Evolutionary conservation across 768 basidiomycete genomes (phyloP).

Genomic region (Suillus decipiens): DNA sequence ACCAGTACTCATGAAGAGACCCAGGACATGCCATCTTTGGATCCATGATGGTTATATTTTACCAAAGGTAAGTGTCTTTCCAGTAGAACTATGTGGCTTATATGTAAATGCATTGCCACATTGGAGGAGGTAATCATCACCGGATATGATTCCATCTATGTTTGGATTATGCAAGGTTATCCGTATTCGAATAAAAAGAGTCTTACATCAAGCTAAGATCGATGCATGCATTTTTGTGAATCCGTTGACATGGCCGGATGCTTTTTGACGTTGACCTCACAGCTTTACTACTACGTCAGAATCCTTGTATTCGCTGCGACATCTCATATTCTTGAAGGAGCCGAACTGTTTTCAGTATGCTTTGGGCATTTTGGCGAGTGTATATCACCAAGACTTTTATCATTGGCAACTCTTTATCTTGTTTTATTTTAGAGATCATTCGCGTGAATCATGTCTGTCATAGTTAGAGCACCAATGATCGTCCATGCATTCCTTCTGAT

Average conservation of each 20-base stretch:
- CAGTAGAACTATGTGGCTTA: not conserved
- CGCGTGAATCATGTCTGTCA: too few relatives aligned
- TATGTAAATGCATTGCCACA: not conserved
- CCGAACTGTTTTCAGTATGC: not conserved
- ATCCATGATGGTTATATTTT: not conserved
- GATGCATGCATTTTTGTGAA: not conserved
- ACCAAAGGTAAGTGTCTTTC: not conserved
- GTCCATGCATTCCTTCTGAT: not conserved
- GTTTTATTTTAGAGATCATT: not conserved
- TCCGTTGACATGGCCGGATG: not conserved
- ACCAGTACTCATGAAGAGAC: not conserved
- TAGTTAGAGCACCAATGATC: not conserved
- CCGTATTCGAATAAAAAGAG: not conserved
- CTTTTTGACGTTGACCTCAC: not conserved
- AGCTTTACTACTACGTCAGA: not conserved
- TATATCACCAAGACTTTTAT: not conserved
- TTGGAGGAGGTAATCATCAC: not conserved
- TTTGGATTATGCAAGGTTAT: not conserved
- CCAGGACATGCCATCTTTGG: not conserved
- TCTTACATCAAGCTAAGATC: not conserved
- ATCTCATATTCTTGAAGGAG: not conserved
- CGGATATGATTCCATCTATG: not conserved
- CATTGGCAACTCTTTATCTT: not conserved
- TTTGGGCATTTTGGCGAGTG: not conserved
- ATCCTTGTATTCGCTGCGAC: not conserved